Conservation (phyloP, 345 rosid species). For the Litchi chinensis region DNA sequence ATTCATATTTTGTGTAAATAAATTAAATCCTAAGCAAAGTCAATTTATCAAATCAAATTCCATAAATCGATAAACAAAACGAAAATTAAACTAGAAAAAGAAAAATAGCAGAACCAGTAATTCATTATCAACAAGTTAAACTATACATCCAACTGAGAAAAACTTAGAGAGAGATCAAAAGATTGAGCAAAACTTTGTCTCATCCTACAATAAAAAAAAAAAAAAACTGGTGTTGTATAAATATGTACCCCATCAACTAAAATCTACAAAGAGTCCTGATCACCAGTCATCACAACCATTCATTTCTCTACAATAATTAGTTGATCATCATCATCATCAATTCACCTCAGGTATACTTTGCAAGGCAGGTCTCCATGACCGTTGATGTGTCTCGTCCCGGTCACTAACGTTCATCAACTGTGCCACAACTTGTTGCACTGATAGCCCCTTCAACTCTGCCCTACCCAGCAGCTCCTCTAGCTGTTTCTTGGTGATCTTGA, state of each 20-base stretch:
- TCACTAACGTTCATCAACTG: conserved; percentile 30
- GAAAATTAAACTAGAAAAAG: neutral
- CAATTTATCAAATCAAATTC: neutral
- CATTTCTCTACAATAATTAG: neutral
- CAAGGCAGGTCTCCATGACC: conserved; percentile 64
- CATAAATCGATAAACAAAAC: neutral
- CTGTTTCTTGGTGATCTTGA: conserved; percentile 59
- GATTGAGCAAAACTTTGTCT: neutral
- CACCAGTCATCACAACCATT: neutral
- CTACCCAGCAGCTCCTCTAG: conserved; percentile 52
- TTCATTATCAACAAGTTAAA: neutral
- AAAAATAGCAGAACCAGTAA: neutral
- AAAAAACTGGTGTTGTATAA: neutral
- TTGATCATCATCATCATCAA: conserved; percentile 1
- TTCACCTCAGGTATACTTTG: conserved; percentile 61
- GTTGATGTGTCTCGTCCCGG: conserved; percentile 31
- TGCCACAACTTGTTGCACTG: conserved; percentile 46
- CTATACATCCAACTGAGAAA: neutral
- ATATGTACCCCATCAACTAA: neutral
- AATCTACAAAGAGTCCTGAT: neutral
- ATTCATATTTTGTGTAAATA: too few relatives aligned
- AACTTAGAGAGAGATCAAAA: neutral
- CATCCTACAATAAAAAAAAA: neutral
- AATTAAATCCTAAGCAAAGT: too few relatives aligned
- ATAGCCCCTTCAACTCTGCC: conserved; percentile 39